phyloP scores from a whole-genome alignment of 164 flowering plant species.

The Macadamia integrifolia region DNA sequence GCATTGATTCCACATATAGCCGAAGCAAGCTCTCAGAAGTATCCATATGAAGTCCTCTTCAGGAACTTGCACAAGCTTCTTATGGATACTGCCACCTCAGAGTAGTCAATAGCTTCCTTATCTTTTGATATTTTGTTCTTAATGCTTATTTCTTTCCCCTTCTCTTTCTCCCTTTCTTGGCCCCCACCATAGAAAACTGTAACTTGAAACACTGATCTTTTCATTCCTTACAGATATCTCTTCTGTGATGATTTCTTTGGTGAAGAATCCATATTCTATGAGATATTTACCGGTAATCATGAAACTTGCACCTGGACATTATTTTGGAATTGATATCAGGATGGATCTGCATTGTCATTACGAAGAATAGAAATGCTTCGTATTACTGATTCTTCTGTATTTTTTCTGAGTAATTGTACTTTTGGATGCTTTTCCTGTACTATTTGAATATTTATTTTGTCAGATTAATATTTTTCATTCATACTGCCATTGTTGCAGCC shows the following conservation, averaged over 20 bases:
- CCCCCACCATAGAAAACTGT: too few species aligned
- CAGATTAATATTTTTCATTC: too few species aligned
- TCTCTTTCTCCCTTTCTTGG: too few species aligned
- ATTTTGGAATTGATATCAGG: not conserved
- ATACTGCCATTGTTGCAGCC: too few species aligned
- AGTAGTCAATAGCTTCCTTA: slow-evolving; percentile 37
- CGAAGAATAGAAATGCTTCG: too few species aligned
- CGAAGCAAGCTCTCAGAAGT: slow-evolving; percentile 88
- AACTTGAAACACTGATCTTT: slow-evolving; percentile 7
- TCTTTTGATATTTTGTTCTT: slow-evolving; percentile 4
- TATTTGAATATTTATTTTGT: too few species aligned
- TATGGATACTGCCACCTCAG: slow-evolving; percentile 98
- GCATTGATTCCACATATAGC: slow-evolving; percentile 98
- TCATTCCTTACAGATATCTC: slow-evolving; percentile 53
- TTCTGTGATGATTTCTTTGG: slow-evolving; percentile 97
- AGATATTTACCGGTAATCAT: slow-evolving; percentile 81
- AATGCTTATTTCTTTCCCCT: too few species aligned
- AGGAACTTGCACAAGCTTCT: slow-evolving; percentile 97
- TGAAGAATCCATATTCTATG: slow-evolving; percentile 83
- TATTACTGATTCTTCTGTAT: too few species aligned
- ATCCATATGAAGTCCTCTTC: slow-evolving; percentile 96
- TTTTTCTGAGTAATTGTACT: too few species aligned
- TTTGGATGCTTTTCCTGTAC: too few species aligned
- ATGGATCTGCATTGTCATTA: too few species aligned
- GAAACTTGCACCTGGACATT: not conserved